Base-by-base conservation (phyloP, 441 rosid species). In the Heliophila coronopifolia region DNA sequence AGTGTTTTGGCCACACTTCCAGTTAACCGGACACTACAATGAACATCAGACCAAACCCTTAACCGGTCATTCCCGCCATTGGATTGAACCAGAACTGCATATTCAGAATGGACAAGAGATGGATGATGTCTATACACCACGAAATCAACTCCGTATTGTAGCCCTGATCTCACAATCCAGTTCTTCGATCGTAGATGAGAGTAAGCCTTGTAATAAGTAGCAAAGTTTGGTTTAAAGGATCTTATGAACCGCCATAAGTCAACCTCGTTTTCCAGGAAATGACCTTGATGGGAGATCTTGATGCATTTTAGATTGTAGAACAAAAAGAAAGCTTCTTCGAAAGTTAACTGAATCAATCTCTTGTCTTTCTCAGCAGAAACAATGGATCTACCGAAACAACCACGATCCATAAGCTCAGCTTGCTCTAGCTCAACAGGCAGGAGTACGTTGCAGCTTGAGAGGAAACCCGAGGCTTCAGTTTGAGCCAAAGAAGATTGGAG, bases 271-370 rank as follows among this genome's bases (percentile, higher is more conserved):
- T 52, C 70, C 3, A 25, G 19, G 46, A 10, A 17, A 25, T 62
- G 27, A 54, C 60, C 63, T 27, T 69, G 59, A 16, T 56, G 50
- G 3, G 45, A 37, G 32, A 80, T 63, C 26, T 70, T 65, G 58
- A 84, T 68, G 81, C 85, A 78, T 44, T 70, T 74, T 4, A 81
- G 54, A 37, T 61, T 62, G 74, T 66, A 62, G 38, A 65, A 50
- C 47, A 78, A 57, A 47, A 69, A 81, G 59, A 76, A 82, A 17
- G 94, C 80, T 74, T 87, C 94, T 69, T 87, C 96, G 54, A 68
- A 44, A 14, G 78, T 68, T 63, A 82, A 35, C 9, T 73, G 80
- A 59, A 75, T 71, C 82, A 79, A 73, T 11, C 66, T 72, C 68
- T 78, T 72, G 12, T 71, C 79, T 65, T 80, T 77, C 41, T 74